Base-by-base conservation (phyloP, 2,329 filamentous ascomycete genomes). In the Fusarium sp. region DNA sequence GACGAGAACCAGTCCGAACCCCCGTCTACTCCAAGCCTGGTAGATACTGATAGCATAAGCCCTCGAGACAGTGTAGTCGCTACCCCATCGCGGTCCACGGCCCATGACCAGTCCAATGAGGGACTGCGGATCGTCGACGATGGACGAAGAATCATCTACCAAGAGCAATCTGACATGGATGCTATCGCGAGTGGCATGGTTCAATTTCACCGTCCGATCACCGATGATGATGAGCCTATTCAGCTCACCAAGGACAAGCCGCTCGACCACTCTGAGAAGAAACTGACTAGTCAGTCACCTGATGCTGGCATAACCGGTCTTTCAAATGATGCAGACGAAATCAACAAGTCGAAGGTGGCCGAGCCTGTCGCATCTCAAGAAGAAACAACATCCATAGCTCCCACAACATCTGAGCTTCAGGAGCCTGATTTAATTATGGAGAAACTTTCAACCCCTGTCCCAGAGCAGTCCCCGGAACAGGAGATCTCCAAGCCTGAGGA, bases 11-110 rank as follows among this genome's bases (percentile, higher is more conserved):
- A 73, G 67, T 75, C 75, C 65, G 74, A 77, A 59, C 71, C 67
- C 67, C 73, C 75, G 42, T 76, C 74, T 67, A 75, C 74, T 42
- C 75, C 75, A 40, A 77, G 75, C 37, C 57, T 77, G 60, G 74
- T 72, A 47, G 75, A 76, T 73, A 77, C 75, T 69, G 75, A 76
- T 71, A 77, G 75, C 58, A 52, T 76, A 66, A 75, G 73, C 60
- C 75, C 69, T 27, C 75, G 70, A 64, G 75, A 77, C 25, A 77
- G 73, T 66, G 44, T 75, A 27, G 27, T 74, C 52, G 73, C 65
- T 47, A 76, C 75, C 22, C 75, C 73, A 46, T 75, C 74, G 45
- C 65, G 74, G 48, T 53, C 49, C 9, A 44, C 54, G 30, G 41
- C 68, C 46, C 71, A 73, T 29, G 70, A 71, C 49, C 74, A 76